Evolutionary conservation across 495 filamentous ascomycete species (phyloP).

Genomic region (Friedmanniomyces endolithicus): DNA sequence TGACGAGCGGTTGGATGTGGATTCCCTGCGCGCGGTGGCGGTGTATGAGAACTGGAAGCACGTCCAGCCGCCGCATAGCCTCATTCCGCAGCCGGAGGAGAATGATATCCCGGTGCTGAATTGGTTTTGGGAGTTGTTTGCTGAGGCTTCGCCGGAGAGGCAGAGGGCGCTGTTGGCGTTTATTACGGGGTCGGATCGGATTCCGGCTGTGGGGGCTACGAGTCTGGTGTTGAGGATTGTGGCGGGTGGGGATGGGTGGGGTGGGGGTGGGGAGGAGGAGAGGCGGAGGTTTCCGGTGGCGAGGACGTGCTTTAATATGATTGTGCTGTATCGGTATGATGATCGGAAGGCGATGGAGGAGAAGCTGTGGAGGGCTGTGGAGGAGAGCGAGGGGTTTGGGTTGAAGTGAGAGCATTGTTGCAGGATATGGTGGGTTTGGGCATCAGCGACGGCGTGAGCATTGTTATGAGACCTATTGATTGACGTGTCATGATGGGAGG

Average conservation of each 20-base stretch:
- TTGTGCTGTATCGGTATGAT: conserved; percentile 63
- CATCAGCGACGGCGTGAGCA: background rate
- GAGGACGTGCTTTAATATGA: conserved; percentile 81
- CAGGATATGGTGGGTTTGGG: background rate
- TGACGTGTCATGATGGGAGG: background rate
- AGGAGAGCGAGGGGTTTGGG: conserved; percentile 88
- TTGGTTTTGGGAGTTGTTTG: conserved; percentile 89
- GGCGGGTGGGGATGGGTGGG: conserved; percentile 30
- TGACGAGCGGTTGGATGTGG: conserved; percentile 72
- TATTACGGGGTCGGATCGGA: conserved; percentile 86
- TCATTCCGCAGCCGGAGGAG: conserved; percentile 33
- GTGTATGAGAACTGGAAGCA: conserved; percentile 68
- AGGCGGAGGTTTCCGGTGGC: conserved; percentile 73
- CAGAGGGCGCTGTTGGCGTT: conserved; percentile 76
- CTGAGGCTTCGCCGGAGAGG: conserved; percentile 46
- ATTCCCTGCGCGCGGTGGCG: conserved; percentile 62
- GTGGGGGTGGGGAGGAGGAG: conserved; percentile 38
- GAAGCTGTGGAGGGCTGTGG: conserved; percentile 74
- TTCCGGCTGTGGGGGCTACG: conserved; percentile 82
- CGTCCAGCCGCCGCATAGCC: conserved; percentile 17
- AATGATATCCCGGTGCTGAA: conserved; percentile 48
- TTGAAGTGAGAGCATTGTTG: conserved; percentile 47
- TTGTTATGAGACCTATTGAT: background rate
- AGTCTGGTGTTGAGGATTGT: conserved; percentile 62
- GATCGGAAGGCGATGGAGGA: conserved; percentile 51